Conservation (phyloP, 1,284 basidiomycete genomes). For the Lignosus rhinocerotis region DNA sequence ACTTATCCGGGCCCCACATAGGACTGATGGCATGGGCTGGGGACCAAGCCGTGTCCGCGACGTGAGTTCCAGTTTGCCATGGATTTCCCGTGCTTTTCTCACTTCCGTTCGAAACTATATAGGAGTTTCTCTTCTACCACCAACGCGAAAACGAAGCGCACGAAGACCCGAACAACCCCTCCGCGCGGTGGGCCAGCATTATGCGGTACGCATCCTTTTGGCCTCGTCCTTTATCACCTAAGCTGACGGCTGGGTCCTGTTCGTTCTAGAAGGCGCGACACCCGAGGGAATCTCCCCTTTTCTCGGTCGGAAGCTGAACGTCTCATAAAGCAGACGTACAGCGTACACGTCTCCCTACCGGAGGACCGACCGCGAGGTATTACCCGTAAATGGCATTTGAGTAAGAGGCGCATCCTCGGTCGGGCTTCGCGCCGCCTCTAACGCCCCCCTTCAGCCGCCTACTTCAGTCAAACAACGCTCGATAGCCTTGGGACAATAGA, state of each 20-base stretch:
- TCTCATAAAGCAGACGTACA: constrained; percentile 83
- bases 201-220: constrained; percentile 48
- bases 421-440: constrained; percentile 3
- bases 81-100: not conserved
- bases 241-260: constrained; percentile 1
- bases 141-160: constrained; percentile 71
- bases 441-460: constrained; percentile 55
- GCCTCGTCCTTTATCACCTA: constrained; percentile 2
- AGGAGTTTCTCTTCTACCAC: constrained; percentile 84
- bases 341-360: constrained; percentile 72
- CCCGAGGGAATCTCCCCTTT: constrained; percentile 25
- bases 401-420: constrained; percentile 42
- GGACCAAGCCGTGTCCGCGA: constrained; percentile 78
- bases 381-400: constrained; percentile 79
- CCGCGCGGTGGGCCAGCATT: constrained; percentile 75
- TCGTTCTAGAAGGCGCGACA: constrained; percentile 28
- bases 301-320: constrained; percentile 34
- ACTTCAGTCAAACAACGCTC: constrained; percentile 75
- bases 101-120: constrained; percentile 15
- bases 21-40: constrained; percentile 84
- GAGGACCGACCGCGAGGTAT: constrained; percentile 62
- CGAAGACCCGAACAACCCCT: constrained; percentile 62
- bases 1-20: constrained; percentile 28
- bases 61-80: constrained; percentile 40
- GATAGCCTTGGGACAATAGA: constrained; percentile 70